These are phyloP conservation scores for Panicum miliaceum DNA, from an alignment of 176 grass and related monocot genomes.

Conservation along the genomic window DNA sequence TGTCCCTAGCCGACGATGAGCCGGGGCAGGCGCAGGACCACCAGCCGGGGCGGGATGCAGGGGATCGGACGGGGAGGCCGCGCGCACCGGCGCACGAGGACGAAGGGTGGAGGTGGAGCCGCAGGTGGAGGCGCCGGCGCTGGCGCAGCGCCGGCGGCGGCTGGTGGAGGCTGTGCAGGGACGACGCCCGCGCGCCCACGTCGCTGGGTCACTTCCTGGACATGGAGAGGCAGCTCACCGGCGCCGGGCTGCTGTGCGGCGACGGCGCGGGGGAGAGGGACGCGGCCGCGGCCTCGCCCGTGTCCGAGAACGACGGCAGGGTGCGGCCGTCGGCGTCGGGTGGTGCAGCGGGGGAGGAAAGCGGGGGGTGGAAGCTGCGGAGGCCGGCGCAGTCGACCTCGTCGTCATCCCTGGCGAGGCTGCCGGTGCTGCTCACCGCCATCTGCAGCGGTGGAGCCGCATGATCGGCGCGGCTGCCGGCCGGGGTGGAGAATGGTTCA, in stretches of 20 bases:
- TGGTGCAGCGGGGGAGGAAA: constrained; percentile 6
- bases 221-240: constrained; percentile 68
- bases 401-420: constrained; percentile 52
- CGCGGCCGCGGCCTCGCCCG: constrained; percentile 36
- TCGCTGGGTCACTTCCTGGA: constrained; percentile 82
- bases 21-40: background rate
- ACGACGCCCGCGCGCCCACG: constrained; percentile 52
- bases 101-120: constrained; percentile 17
- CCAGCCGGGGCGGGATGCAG: background rate
- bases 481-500: too few relatives aligned
- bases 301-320: constrained; percentile 65
- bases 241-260: constrained; percentile 54
- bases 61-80: constrained; percentile 7
- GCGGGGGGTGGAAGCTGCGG: constrained; percentile 41
- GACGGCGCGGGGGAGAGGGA: constrained; percentile 13
- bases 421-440: constrained; percentile 76
- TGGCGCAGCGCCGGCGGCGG: constrained; percentile 41
- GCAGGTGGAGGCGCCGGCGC: constrained; percentile 26
- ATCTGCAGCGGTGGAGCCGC: constrained; percentile 76
- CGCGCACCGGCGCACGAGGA: background rate
- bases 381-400: constrained; percentile 19
- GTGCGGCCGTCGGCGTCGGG: constrained; percentile 46
- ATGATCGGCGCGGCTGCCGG: background rate
- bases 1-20: constrained; percentile 55
- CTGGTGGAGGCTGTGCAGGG: constrained; percentile 77